A percentile compares a stretch with the other conserved stretches of the same genome.
Evolutionary conservation across 176 grass and related monocot species (phyloP).

Genomic region (Rhynchospora breviuscula): DNA sequence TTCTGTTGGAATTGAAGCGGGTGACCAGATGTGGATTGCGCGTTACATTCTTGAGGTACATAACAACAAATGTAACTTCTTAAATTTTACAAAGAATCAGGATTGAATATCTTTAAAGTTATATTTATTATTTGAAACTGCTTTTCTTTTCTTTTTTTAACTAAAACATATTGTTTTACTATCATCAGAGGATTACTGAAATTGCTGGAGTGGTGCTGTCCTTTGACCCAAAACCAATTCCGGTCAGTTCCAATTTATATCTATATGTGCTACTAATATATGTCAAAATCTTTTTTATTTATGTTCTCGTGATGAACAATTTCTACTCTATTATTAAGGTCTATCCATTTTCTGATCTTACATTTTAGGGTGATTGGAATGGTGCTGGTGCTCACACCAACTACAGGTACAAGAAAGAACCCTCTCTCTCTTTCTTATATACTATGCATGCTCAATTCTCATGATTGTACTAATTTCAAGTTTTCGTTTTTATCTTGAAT

Average conservation of each 20-base stretch:
- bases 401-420: conserved; percentile 41
- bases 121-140: not conserved
- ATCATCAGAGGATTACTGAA: conserved; percentile 68
- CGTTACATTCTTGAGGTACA: conserved; percentile 81
- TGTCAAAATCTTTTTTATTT: not conserved
- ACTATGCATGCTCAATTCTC: not conserved
- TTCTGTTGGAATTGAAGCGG: conserved; percentile 44
- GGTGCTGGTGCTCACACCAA: conserved; percentile 83
- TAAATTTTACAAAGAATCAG: not conserved
- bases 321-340: not conserved
- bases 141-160: not conserved
- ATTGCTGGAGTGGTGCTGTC: conserved; percentile 58
- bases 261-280: not conserved
- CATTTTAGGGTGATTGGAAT: conserved; percentile 68
- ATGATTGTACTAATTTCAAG: not conserved
- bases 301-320: not conserved
- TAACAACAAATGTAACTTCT: not conserved
- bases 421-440: too few relatives aligned
- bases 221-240: conserved; percentile 77
- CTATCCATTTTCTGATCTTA: not conserved
- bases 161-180: not conserved
- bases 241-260: conserved; percentile 23
- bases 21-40: conserved; percentile 67
- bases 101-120: not conserved
- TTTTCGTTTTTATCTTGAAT: not conserved